Evolutionary conservation across 2,329 filamentous ascomycete genomes (phyloP), one percentile per base, ranked within the genome.

Genomic region (Claviceps sorghi): DNA sequence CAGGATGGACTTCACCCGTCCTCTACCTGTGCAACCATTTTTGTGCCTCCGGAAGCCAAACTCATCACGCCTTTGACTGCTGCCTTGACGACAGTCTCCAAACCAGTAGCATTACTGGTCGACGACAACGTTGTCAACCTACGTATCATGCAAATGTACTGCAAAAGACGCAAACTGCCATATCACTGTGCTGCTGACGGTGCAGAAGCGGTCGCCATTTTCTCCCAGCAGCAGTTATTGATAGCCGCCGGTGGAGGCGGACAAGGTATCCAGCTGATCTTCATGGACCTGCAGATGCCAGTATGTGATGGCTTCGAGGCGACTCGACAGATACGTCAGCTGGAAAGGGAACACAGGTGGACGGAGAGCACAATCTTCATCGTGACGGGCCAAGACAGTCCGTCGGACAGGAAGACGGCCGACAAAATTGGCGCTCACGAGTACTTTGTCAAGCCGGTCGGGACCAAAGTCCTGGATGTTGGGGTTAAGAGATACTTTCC

Each of bases 71-170:
- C 22, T 29, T 17, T 44, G 17, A 9, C 38, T 6, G n/a, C 40
- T 13, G 9, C 36, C 1, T 29, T 50, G 0, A 38, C 47, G 0
- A 38, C 47, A 15, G 21, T 52, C 7, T n/a, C 54, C 5, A 57
- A 52, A 0, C 64, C 64, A 2, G 52, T 52, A 17, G 61, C 61
- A 0, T 63, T 76, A 0, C 59, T 76, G 1, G 72, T 74, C 0
- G 73, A 75, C 54, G 73, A 75, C 54, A 76, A 75, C 46, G 52
- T 67, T 2, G 69, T 75, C 52, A 76, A 76, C 22, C 65, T 75
- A 0, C 71, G 72, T 21, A 72, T 76, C 29, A 57, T 76, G 30
- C 63, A 68, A 19, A 71, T 73, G 58, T 75, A 74, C 56, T 70
- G 73, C 49, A 67, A 69, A 51, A 69, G 69, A 43, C 63, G 71